Evolutionary conservation across 2,329 filamentous ascomycete species (phyloP), one percentile per base, ranked within the genome.

Genomic region (Xylaria hypoxylon): DNA sequence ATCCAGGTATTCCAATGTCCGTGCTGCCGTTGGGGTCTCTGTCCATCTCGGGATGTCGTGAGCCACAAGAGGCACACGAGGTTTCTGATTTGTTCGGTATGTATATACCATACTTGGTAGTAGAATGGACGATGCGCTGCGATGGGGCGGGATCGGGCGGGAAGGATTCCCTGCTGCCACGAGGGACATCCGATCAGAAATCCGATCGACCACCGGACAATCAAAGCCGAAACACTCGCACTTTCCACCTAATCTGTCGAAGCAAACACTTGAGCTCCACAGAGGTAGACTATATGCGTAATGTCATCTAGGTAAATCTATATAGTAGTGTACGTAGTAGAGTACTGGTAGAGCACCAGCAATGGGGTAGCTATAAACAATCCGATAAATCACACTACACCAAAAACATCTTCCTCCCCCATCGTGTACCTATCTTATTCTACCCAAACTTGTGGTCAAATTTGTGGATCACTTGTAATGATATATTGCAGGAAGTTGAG

Each of bases 161-260:
- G 60, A 40, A 44, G 35, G 17, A 40, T 64, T 58, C 68, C 68
- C 65, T 70, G 68, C 44, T 64, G 65, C 68, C 68, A 70, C 68
- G 68, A 70, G 68, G 68, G 35, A 45, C 19, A 35, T 53, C 58
- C 63, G 67, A 64, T 63, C 60, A n/a, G 22, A 38, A 24, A 42
- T 28, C 52, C 52, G 62, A 59, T 67, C 56, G 58, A 62, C 52
- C 51, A 52, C 35, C 44, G 58, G n/a, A 35, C 33, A 61, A 57
- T 44, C 50, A 47, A 55, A 28, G 40, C 33, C 52, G 35, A 22
- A 28, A 28, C 22, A 38, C 35, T 40, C 24, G 13, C 22, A 55
- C 28, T 13, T 13, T 61, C 59, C 59, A 61, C 47, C n/a, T 50
- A 55, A 42, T 19, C 33, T 26, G 51, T 40, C 19, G 19, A 53